Percentiles rank a stretch among this genome's conserved stretches.
Evolutionary conservation across 2,329 filamentous ascomycete species (phyloP).

Genomic region (Cladosporium sp.): DNA sequence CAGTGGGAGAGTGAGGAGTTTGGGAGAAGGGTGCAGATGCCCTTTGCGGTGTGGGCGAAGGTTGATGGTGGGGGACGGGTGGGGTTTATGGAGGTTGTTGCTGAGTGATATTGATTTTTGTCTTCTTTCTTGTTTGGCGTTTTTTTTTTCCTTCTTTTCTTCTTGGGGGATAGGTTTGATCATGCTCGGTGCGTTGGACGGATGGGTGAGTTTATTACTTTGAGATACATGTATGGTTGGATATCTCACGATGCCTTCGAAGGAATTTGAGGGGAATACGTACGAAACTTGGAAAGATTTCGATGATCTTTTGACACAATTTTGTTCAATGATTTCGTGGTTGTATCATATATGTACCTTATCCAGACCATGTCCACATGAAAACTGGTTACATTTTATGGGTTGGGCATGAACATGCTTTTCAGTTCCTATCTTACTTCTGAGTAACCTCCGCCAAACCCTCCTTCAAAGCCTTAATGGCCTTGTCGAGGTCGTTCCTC

Average conservation of each 20-base stretch:
- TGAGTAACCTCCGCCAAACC: slow-evolving; percentile 60
- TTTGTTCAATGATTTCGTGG: background rate
- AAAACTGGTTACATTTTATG: too few species aligned
- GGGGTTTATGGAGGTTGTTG: slow-evolving; percentile 11
- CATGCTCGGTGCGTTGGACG: too few species aligned
- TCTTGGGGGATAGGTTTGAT: too few species aligned
- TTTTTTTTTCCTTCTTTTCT: too few species aligned
- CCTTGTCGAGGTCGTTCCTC: slow-evolving; percentile 78
- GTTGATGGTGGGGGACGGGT: background rate
- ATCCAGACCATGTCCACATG: background rate
- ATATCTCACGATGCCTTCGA: too few species aligned
- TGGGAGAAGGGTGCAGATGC: background rate
- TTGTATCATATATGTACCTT: slow-evolving; percentile 6
- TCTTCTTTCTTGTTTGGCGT: too few species aligned
- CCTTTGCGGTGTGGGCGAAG: slow-evolving; percentile 12
- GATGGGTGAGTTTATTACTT: background rate
- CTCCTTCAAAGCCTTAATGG: slow-evolving; percentile 71
- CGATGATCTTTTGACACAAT: too few species aligned
- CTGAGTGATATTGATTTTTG: background rate
- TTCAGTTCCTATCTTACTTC: slow-evolving; percentile 6
- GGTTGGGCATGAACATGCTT: background rate
- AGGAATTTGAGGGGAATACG: too few species aligned
- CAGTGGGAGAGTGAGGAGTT: slow-evolving; percentile 8
- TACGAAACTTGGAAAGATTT: background rate
- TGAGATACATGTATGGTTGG: background rate